A percentile compares a stretch with the other conserved stretches of the same genome.
Conservation (phyloP, 768 basidiomycete species). For the Udeniomyces megalosporus region DNA sequence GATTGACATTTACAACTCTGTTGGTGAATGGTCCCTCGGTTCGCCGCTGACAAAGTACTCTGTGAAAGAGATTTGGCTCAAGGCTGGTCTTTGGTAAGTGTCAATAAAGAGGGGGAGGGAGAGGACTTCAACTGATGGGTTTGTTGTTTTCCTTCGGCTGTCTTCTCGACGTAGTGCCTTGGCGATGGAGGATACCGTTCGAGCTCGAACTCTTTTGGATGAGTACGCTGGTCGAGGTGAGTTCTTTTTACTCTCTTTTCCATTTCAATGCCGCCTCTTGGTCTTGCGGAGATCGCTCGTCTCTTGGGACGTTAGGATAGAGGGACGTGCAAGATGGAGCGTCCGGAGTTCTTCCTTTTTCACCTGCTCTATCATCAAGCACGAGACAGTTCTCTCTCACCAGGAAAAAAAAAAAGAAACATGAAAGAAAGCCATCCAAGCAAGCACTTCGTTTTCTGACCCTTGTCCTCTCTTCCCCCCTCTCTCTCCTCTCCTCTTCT, state of each 20-base stretch:
- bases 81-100: slow-evolving; percentile 61
- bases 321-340: too few species aligned
- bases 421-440: too few species aligned
- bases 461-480: background rate
- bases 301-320: background rate
- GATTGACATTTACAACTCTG: slow-evolving; percentile 74
- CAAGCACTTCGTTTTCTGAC: background rate
- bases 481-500: background rate
- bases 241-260: background rate
- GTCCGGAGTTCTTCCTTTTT: too few species aligned
- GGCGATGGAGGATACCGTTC: slow-evolving; percentile 10
- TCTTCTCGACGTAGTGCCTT: background rate
- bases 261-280: too few species aligned
- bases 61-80: slow-evolving; percentile 94
- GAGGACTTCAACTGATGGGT: background rate
- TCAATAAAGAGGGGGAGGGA: background rate
- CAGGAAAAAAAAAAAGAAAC: too few species aligned
- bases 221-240: slow-evolving; percentile 11
- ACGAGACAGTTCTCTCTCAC: background rate
- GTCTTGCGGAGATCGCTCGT: background rate
- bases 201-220: slow-evolving; percentile 11
- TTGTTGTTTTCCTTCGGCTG: background rate
- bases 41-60: slow-evolving; percentile 90
- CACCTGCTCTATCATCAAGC: too few species aligned
- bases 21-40: slow-evolving; percentile 63